These are phyloP conservation scores for Candida qinlingensis DNA, from an alignment of 805 yeast species.

Conservation along the genomic window DNA sequence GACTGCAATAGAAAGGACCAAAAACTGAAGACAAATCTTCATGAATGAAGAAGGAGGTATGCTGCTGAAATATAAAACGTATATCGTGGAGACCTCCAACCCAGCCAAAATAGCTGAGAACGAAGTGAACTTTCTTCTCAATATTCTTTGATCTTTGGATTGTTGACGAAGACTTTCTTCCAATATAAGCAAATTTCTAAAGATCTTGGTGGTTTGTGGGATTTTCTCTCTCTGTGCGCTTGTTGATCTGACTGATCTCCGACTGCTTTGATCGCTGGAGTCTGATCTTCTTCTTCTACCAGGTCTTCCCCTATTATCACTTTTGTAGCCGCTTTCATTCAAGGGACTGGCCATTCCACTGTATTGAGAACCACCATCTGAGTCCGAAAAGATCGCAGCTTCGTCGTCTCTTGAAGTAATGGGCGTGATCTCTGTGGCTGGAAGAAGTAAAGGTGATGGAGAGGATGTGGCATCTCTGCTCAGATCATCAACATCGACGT, in stretches of 20 bases:
- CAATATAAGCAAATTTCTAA: constrained; percentile 72
- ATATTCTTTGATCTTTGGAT: constrained; percentile 60
- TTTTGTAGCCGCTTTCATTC: neutral
- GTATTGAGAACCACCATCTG: constrained; percentile 25
- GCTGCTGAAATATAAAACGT: constrained; percentile 35
- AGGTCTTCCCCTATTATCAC: constrained; percentile 4
- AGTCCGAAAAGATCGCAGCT: constrained; percentile 24
- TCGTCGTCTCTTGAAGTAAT: constrained; percentile 27
- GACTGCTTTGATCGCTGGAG: constrained; percentile 22
- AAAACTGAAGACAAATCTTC: constrained; percentile 39
- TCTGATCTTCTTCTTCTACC: constrained; percentile 22
- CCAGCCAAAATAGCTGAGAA: constrained; percentile 38
- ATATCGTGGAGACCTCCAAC: constrained; percentile 33
- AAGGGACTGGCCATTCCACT: constrained; percentile 9
- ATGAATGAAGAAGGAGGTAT: constrained; percentile 35
- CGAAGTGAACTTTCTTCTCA: constrained; percentile 43
- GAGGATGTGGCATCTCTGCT: constrained; percentile 1
- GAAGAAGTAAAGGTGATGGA: constrained; percentile 22
- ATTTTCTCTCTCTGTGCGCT: constrained; percentile 22
- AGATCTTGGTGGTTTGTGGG: constrained; percentile 64
- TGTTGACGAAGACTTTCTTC: constrained; percentile 86
- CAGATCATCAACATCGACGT: neutral
- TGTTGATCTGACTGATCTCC: constrained; percentile 19
- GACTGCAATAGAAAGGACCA: constrained; percentile 55
- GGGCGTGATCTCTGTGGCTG: constrained; percentile 23